These are phyloP conservation scores for Candida pseudocylindracea DNA, from an alignment of 1,139 yeast species.

Conservation along the genomic window DNA sequence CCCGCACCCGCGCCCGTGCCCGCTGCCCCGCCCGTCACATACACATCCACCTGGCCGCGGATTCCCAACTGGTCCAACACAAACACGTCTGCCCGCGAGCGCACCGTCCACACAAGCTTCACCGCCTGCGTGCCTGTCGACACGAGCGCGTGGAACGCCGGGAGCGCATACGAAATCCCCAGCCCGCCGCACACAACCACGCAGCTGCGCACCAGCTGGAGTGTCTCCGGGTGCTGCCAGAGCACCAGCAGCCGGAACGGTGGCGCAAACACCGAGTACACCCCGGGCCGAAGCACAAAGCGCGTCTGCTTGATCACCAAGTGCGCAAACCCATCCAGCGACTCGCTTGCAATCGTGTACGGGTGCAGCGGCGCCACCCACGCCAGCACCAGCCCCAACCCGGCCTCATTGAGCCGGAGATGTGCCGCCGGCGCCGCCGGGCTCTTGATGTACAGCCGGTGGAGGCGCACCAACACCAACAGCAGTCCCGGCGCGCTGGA, in stretches of 20 bases:
- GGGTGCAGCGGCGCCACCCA: conserved; percentile 19
- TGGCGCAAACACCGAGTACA: conserved; percentile 7
- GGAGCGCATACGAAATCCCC: conserved; percentile 60
- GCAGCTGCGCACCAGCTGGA: too few species aligned
- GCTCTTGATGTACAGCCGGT: neutral
- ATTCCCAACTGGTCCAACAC: conserved; percentile 2
- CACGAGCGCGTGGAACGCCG: conserved; percentile 20
- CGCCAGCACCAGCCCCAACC: conserved; percentile 3
- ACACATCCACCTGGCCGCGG: too few species aligned
- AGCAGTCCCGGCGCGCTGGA: neutral
- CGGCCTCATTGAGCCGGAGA: conserved; percentile 8
- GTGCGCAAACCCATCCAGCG: conserved; percentile 5
- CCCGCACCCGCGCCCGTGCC: too few species aligned
- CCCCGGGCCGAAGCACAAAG: conserved; percentile 4
- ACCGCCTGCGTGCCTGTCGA: conserved; percentile 1
- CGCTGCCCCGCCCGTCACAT: too few species aligned
- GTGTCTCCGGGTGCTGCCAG: too few species aligned
- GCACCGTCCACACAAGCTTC: conserved; percentile 29
- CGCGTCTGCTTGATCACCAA: conserved; percentile 8
- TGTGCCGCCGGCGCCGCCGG: conserved; percentile 12
- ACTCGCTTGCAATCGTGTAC: conserved; percentile 9
- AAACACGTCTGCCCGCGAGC: conserved; percentile 7
- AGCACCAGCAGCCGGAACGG: conserved; percentile 28
- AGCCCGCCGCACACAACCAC: conserved; percentile 47
- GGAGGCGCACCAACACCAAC: neutral